Percentiles rank a stretch among this genome's conserved stretches.
Evolutionary conservation across 805 yeast genomes (phyloP).

Genomic region (Pichia scutulata): DNA sequence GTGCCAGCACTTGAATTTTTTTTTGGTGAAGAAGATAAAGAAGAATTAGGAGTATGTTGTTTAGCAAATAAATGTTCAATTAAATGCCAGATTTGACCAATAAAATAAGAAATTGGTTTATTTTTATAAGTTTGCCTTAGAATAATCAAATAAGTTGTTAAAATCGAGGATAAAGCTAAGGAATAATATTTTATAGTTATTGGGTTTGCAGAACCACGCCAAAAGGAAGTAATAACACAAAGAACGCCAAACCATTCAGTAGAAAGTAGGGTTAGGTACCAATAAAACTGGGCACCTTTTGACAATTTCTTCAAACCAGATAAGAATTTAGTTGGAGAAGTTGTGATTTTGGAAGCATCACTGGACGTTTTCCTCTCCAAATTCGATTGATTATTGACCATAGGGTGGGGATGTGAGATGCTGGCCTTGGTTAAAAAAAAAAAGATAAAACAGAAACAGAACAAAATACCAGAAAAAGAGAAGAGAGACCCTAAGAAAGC

Average conservation of each 20-base stretch:
- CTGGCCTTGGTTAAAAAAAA: not conserved
- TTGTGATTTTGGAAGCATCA: not conserved
- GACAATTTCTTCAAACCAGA: constrained; percentile 13
- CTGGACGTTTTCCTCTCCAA: not conserved
- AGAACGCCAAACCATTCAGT: constrained; percentile 37
- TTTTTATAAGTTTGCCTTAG: constrained; percentile 50
- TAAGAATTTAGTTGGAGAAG: not conserved
- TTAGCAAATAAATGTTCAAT: constrained; percentile 1
- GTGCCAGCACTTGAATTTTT: not conserved
- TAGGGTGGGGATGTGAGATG: not conserved
- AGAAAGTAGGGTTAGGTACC: constrained; percentile 58
- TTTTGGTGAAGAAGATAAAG: not conserved
- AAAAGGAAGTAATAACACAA: constrained; percentile 36
- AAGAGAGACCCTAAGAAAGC: not conserved
- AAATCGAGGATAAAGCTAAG: constrained; percentile 40
- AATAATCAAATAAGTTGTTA: constrained; percentile 57
- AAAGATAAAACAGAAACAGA: not conserved
- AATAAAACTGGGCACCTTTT: constrained; percentile 54
- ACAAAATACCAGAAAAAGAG: not conserved
- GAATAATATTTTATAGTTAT: constrained; percentile 32
- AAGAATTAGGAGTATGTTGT: not conserved
- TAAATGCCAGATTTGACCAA: constrained; percentile 17
- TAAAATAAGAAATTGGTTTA: constrained; percentile 24
- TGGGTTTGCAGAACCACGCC: constrained; percentile 26
- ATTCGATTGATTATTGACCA: not conserved